Evolutionary conservation across 1,284 basidiomycete genomes (phyloP).

Genomic region (Ceratobasidium sp.): DNA sequence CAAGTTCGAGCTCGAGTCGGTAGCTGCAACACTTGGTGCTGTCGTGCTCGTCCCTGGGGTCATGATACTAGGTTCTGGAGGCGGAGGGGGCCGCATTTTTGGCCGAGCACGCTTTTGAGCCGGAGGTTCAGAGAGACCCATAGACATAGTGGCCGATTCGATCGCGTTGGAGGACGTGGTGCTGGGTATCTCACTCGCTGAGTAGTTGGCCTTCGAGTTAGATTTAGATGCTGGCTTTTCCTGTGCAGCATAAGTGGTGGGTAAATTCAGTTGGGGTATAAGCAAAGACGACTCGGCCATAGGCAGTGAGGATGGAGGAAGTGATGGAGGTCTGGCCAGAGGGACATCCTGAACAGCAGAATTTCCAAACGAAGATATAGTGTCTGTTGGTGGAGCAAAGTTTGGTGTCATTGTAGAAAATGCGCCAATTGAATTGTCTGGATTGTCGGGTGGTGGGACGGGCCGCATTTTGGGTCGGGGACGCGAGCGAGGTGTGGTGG

Average conservation of each 20-base stretch:
- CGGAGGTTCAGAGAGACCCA: background rate
- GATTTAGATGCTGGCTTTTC: background rate
- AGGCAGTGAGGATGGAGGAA: conserved; percentile 33
- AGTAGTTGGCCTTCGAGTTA: background rate
- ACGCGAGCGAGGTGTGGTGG: conserved; percentile 33
- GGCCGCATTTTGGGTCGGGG: conserved; percentile 33
- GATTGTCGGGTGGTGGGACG: conserved; percentile 22
- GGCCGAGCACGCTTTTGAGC: conserved; percentile 14
- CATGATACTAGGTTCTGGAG: conserved; percentile 8
- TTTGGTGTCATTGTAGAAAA: conserved; percentile 7
- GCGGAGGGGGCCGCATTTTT: conserved; percentile 36
- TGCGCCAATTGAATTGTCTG: conserved; percentile 20
- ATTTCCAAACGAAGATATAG: conserved; percentile 32
- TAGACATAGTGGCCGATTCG: background rate
- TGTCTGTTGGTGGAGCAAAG: conserved; percentile 9
- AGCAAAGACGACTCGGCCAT: conserved; percentile 8
- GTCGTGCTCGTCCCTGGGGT: background rate
- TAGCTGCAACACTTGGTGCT: conserved; percentile 12
- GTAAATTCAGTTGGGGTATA: background rate
- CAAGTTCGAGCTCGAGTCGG: conserved; percentile 4
- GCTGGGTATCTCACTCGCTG: background rate
- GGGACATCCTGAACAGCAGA: conserved; percentile 32
- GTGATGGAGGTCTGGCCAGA: conserved; percentile 16
- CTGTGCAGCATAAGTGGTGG: background rate
- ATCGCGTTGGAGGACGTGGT: background rate